Percentiles rank a stretch among this genome's conserved stretches.
Evolutionary conservation across 2,329 filamentous ascomycete species (phyloP).

Genomic region (Cephalotrichum gorgonifer): DNA sequence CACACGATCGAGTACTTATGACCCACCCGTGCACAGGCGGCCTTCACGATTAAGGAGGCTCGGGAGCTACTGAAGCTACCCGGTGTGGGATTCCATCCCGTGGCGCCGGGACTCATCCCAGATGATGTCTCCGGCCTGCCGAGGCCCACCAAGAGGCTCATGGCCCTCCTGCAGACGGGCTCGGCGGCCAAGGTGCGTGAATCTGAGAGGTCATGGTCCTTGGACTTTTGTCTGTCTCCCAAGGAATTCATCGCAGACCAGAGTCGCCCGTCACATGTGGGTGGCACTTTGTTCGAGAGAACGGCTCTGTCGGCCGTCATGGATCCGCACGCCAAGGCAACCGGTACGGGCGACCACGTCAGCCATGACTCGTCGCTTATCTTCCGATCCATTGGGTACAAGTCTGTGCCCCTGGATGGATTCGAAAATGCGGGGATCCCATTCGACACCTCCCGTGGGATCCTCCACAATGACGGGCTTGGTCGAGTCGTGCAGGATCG

Average conservation of each 20-base stretch:
- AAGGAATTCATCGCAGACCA: conserved; percentile 49
- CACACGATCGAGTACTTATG: not conserved
- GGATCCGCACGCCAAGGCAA: conserved; percentile 37
- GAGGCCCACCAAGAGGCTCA: conserved; percentile 64
- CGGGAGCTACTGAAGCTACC: conserved; percentile 77
- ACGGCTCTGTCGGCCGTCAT: conserved; percentile 44
- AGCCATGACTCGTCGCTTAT: conserved; percentile 58
- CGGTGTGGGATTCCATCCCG: conserved; percentile 58
- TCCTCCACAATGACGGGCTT: conserved; percentile 71
- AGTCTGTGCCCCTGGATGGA: conserved; percentile 65
- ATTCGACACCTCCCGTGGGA: conserved; percentile 64
- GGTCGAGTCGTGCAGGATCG: conserved; percentile 51
- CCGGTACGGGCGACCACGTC: conserved; percentile 36
- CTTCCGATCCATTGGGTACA: conserved; percentile 94
- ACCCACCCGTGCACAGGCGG: conserved; percentile 42
- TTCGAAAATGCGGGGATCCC: conserved; percentile 63
- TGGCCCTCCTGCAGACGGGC: conserved; percentile 65
- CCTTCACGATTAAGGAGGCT: conserved; percentile 92
- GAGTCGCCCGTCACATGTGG: conserved; percentile 37
- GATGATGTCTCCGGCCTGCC: conserved; percentile 58
- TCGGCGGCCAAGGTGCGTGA: conserved; percentile 29
- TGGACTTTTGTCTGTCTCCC: conserved; percentile 80
- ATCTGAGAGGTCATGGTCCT: conserved; percentile 62
- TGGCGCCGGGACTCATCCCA: conserved; percentile 58
- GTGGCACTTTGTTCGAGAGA: conserved; percentile 57